Base-by-base conservation (phyloP, 192 early-diverging fungal species). In the Phlyctochytrium planicorne region DNA sequence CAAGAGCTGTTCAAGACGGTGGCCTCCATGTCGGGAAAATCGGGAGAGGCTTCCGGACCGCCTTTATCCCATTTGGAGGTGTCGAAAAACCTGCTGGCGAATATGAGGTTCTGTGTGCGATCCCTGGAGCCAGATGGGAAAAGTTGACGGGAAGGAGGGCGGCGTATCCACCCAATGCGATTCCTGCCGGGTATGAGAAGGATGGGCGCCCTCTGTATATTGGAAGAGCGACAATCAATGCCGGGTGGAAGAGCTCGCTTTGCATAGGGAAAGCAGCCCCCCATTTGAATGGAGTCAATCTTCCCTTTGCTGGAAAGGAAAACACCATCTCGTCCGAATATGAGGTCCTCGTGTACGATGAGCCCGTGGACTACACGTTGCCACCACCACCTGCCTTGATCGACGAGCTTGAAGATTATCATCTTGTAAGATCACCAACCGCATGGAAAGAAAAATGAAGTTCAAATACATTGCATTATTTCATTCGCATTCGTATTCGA, bases 1-100 rank as follows among this genome's bases (percentile, higher is more conserved):
- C 55, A 27, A 10, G 55, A 4, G 55, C 55, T 10, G 6, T 12
- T 6, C 6, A 24, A 6, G 55, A 27, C 55, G 25, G 12, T 27
- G 55, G 55, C 6, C 16, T 57, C 6, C 55, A 57, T 57, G 27
- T 57, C 4, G 55, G 55, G 55, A 57, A 57, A 25, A 25, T 14
- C 27, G 55, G 55, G 4, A 12, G 27, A 4, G 20, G 27, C 25
- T 57, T 57, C 20, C 55, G 27, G 55, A 57, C 55, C 12, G 55
- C 55, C 14, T 25, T 6, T 25, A 25, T 57, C 6, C 55, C 55
- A 4, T 57, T 24, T 29, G 55, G 55, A 6, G 55, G 55, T 6
- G 25, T 10, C 12, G 55, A 57, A 27, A 57, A 25, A 27, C 55
- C 10, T 4, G 55, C 27, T 6, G 55, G 55, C 27, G 55, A 57